Percentiles rank a stretch among this genome's conserved stretches.
phyloP scores from a whole-genome alignment of 1,284 basidiomycete genomes.

The Xerocomus amazonicus region DNA sequence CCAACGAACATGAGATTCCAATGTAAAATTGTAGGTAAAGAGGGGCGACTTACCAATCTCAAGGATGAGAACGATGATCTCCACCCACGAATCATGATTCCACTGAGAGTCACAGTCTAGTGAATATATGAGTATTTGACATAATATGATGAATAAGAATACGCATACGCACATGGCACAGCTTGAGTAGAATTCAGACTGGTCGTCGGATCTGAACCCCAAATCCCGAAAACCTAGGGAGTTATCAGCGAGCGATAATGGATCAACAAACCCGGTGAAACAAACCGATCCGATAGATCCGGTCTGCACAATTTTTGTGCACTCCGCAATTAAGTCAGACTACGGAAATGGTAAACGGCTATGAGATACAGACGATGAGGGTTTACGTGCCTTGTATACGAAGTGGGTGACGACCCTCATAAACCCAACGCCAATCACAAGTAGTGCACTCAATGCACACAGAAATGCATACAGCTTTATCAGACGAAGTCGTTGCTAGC shows the following conservation, averaged over 20 bases:
- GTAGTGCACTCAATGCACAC: conserved; percentile 47
- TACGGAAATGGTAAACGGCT: conserved; percentile 27
- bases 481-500: conserved; percentile 56
- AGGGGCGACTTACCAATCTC: conserved; percentile 24
- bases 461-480: conserved; percentile 56
- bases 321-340: conserved; percentile 30
- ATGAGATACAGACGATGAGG: not conserved
- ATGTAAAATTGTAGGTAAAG: not conserved
- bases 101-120: conserved; percentile 38
- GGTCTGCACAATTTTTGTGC: conserved; percentile 13
- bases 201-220: conserved; percentile 17
- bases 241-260: conserved; percentile 14
- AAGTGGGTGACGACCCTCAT: conserved; percentile 64
- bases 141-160: not conserved
- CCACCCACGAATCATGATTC: conserved; percentile 30
- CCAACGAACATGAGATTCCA: not conserved
- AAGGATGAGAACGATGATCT: conserved; percentile 23
- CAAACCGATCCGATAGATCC: conserved; percentile 23
- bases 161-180: conserved; percentile 18
- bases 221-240: conserved; percentile 29
- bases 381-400: conserved; percentile 51
- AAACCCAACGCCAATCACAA: conserved; percentile 53
- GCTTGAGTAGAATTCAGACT: conserved; percentile 14
- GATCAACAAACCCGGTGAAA: not conserved
- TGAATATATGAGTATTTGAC: conserved; percentile 3